Evolutionary conservation across 352 stramenopile genomes (phyloP).

Genomic region (Phytophthora palmivora): DNA sequence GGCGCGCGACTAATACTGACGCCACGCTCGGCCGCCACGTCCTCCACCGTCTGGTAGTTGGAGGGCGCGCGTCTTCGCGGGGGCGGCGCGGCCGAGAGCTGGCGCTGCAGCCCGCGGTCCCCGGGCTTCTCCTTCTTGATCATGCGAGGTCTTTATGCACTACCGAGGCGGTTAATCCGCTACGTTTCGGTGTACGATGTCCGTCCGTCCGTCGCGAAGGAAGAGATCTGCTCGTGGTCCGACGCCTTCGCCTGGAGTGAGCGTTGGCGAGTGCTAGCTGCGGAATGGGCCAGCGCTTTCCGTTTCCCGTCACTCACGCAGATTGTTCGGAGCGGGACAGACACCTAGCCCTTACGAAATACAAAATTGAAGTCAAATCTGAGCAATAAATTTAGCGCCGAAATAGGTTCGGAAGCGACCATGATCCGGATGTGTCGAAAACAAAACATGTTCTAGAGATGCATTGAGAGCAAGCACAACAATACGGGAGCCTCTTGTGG

Average conservation of each 20-base stretch:
- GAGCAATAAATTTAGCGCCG: constrained; percentile 9
- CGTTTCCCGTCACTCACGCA: constrained; percentile 45
- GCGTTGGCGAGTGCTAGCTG: constrained; percentile 10
- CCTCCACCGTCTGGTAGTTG: constrained; percentile 86
- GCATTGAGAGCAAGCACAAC: not conserved
- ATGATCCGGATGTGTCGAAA: not conserved
- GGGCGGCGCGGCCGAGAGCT: constrained; percentile 28
- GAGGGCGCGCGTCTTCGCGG: constrained; percentile 66
- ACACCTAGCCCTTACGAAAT: constrained; percentile 1
- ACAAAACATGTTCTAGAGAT: not conserved
- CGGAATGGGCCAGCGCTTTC: constrained; percentile 33
- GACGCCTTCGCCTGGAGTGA: constrained; percentile 10
- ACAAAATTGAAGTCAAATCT: constrained; percentile 3
- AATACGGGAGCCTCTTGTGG: not conserved
- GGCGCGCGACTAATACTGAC: constrained; percentile 44
- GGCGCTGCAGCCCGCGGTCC: constrained; percentile 29
- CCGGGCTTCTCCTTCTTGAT: constrained; percentile 36
- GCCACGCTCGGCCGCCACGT: constrained; percentile 54
- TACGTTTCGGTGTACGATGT: constrained; percentile 24
- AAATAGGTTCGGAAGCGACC: not conserved
- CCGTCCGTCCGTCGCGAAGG: constrained; percentile 8
- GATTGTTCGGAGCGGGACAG: constrained; percentile 26
- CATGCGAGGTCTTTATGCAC: not conserved
- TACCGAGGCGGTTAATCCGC: not conserved
- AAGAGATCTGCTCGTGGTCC: constrained; percentile 20